Base-by-base conservation (phyloP, 78 protist genomes). In the Monosiga brevicollis region DNA sequence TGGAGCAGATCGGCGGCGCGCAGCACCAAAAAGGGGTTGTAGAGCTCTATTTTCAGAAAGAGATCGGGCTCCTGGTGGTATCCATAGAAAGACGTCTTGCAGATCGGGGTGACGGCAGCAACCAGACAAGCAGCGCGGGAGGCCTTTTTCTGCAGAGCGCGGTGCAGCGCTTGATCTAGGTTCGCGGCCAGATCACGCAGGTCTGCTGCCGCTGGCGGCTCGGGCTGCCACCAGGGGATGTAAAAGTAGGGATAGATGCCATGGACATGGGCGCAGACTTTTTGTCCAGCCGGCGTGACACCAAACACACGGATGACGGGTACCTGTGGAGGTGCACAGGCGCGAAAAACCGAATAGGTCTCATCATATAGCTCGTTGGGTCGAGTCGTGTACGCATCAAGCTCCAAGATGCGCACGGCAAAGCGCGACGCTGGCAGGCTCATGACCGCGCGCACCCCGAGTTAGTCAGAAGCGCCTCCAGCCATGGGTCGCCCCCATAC, bases 231-330 rank as follows among this genome's bases (percentile, higher is more conserved):
- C 78, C 34, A 32, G 35, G 90, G 91, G 29, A 92, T 76, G 32
- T 84, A 85, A 42, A 93, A 80, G 79, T 92, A 92, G 29, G 94
- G 97, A 81, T 89, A 91, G n/a, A 23, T 49, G 26, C 83, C 76
- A 79, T 95, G 97, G 15, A 95, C 35, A 43, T 95, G 97, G 42
- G 87, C 25, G 73, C 94, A 90, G 24, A 78, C 40, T 42, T 86
- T 88, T 49, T 91, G 95, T 2, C 97, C 97, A 20, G 84, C 88
- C 24, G 95, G 91, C 29, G 95, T 92, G 15, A 90, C 32, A 0
- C 97, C 97, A 43, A 88, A 94, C 34, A 94, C 62, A 22, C 94
- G 88, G 22, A 91, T 72, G 49, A 94, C 89, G 0, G 97, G 97
- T 55, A 91, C 94, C 6, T 39, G 39, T 36, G 9, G 72, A 42